These are phyloP conservation scores for Phyllosticta capitalensis DNA, from an alignment of 2,329 filamentous ascomycete genomes.

Conservation along the genomic window DNA sequence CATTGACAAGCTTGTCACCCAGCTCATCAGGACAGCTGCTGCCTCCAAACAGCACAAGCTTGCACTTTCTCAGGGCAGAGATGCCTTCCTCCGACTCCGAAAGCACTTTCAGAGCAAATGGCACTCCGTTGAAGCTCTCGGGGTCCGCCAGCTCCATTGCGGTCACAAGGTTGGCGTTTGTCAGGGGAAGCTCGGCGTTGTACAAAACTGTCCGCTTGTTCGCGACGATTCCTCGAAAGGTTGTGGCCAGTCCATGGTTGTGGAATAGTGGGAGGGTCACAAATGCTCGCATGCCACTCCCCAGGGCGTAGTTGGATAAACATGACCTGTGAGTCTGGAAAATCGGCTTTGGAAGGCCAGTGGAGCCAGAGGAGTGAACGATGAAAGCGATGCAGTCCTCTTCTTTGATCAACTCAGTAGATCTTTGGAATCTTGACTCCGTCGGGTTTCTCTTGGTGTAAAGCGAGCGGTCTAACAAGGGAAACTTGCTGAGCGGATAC, in stretches of 20 bases:
- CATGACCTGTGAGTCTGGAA: slow-evolving; percentile 46
- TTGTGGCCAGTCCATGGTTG: slow-evolving; percentile 11
- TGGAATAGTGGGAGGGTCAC: slow-evolving; percentile 13
- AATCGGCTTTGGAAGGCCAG: slow-evolving; percentile 55
- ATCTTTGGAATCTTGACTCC: background rate
- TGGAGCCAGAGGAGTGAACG: slow-evolving; percentile 48
- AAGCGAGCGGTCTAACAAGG: background rate
- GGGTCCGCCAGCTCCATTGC: slow-evolving; percentile 33
- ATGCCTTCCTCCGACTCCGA: slow-evolving; percentile 50
- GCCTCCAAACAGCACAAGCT: slow-evolving; percentile 49
- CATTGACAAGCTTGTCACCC: slow-evolving; percentile 43
- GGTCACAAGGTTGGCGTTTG: slow-evolving; percentile 38
- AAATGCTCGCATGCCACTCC: slow-evolving; percentile 5
- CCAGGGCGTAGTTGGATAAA: slow-evolving; percentile 22
- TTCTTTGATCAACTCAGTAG: slow-evolving; percentile 15
- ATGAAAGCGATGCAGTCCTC: slow-evolving; percentile 18
- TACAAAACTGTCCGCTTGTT: slow-evolving; percentile 44
- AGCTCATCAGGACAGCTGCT: slow-evolving; percentile 51
- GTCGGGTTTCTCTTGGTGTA: background rate
- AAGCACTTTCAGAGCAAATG: slow-evolving; percentile 55
- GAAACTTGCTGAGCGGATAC: background rate
- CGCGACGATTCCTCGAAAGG: slow-evolving; percentile 19
- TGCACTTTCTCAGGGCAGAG: slow-evolving; percentile 34
- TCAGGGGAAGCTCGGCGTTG: slow-evolving; percentile 47
- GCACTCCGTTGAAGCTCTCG: slow-evolving; percentile 52